These are phyloP conservation scores for Epichloe brachyelytri DNA, from an alignment of 2,329 filamentous ascomycete species.

Conservation along the genomic window DNA sequence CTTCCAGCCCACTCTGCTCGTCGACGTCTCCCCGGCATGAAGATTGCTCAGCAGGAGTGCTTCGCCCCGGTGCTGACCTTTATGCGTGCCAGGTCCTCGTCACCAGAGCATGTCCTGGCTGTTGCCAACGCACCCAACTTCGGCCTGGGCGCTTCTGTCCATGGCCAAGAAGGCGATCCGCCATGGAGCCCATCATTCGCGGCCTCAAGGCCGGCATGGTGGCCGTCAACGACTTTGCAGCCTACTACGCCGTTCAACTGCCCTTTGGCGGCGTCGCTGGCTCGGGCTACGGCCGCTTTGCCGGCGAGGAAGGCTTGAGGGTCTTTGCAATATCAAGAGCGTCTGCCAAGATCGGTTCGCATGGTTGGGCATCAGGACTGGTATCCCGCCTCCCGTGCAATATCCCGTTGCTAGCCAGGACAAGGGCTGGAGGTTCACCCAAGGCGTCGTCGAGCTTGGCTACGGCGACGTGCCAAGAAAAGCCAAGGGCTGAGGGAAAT, in stretches of 20 bases:
- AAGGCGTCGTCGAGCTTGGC: constrained; percentile 47
- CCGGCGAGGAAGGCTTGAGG: constrained; percentile 78
- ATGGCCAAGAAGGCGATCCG: constrained; percentile 52
- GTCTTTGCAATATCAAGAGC: constrained; percentile 77
- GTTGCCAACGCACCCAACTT: constrained; percentile 79
- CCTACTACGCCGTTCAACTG: constrained; percentile 84
- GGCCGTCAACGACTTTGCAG: constrained; percentile 88
- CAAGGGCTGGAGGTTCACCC: constrained; percentile 52
- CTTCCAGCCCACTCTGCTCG: constrained; percentile 81
- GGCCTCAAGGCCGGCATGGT: constrained; percentile 79
- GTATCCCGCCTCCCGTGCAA: constrained; percentile 66
- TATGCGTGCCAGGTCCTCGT: constrained; percentile 56
- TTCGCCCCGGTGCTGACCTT: constrained; percentile 86
- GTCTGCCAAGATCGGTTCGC: constrained; percentile 64
- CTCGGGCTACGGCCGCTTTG: constrained; percentile 87
- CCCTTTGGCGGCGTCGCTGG: constrained; percentile 88
- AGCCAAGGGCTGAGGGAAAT: constrained; percentile 26
- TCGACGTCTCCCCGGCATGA: constrained; percentile 80
- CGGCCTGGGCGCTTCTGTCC: constrained; percentile 80
- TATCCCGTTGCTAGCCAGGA: constrained; percentile 63
- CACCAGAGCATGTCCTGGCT: constrained; percentile 49
- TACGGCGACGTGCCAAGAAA: constrained; percentile 34
- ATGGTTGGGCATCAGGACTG: constrained; percentile 53
- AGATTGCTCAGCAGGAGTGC: constrained; percentile 78
- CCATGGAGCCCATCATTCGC: constrained; percentile 50